phyloP scores from a whole-genome alignment of 2,329 filamentous ascomycete genomes.

The Lasiodiplodia theobromae region DNA sequence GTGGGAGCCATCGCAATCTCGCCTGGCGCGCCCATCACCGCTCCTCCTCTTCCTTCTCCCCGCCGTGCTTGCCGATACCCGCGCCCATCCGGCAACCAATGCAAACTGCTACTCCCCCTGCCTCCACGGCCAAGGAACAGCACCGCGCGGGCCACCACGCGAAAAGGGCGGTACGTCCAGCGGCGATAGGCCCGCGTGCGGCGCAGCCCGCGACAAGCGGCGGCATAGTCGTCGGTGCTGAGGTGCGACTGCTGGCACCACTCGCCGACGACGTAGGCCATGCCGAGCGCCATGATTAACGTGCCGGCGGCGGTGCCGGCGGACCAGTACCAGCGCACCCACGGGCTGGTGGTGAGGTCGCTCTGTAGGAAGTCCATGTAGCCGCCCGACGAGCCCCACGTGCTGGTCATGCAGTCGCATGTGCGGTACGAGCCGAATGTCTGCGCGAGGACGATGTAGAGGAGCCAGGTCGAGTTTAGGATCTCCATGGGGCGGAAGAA shows the following conservation, averaged over 20 bases:
- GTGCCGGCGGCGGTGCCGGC: conserved; percentile 42
- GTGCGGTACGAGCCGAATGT: conserved; percentile 52
- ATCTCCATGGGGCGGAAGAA: conserved; percentile 45
- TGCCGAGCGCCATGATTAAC: conserved; percentile 40
- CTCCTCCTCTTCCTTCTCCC: too few species aligned
- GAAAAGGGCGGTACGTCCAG: conserved; percentile 34
- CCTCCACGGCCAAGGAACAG: not conserved
- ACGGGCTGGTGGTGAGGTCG: conserved; percentile 40
- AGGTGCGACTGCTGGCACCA: conserved; percentile 50
- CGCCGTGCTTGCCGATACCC: not conserved
- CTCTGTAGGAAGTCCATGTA: conserved; percentile 49
- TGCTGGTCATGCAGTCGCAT: conserved; percentile 51
- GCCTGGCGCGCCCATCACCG: too few species aligned
- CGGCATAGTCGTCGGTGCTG: conserved; percentile 42
- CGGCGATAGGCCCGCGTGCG: conserved; percentile 38
- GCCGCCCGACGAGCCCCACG: conserved; percentile 48
- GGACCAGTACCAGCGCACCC: conserved; percentile 43
- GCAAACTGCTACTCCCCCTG: not conserved
- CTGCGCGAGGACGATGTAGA: conserved; percentile 50
- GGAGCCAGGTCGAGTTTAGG: conserved; percentile 48
- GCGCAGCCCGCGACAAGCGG: conserved; percentile 39
- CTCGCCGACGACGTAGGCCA: conserved; percentile 47
- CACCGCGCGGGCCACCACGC: conserved; percentile 1
- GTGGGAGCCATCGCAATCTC: too few species aligned
- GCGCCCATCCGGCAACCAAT: not conserved